Base-by-base conservation (phyloP, 441 rosid species). In the Cnidoscolus chayamansa region DNA sequence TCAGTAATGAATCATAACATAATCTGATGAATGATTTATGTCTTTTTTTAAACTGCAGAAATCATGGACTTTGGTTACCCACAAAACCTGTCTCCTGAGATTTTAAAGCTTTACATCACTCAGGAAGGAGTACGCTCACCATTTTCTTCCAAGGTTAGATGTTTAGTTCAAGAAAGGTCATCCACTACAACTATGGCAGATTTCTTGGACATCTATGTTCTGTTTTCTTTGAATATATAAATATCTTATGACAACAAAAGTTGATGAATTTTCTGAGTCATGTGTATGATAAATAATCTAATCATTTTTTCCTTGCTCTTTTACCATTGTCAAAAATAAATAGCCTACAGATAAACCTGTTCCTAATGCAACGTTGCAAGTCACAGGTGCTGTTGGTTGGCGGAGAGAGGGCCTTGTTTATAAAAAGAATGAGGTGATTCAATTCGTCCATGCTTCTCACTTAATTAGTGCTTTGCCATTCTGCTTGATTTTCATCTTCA, bases 321-420 rank as follows among this genome's bases (percentile, higher is more conserved):
- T 69, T 55, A 7, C 53, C 20, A 32, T 72, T 71, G 69, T 17
- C 54, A 68, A 51, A 71, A 70, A 20, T 63, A 47, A 79, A 79
- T 77, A 95, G 98, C 91, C 97, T 0, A 74, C 91, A 43, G 98
- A 95, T 76, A 95, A 79, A 83, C 92, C 97, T 70, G 93, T 93
- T 58, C 99, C 99, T 32, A 95, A 95, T 86, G 99, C 99, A 59
- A 95, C 99, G 35, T 82, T 95, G 79, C 99, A 95, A 95, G 99
- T 95, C 79, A 95, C 99, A 0, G 98, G 99, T 78, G 98, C 98
- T 74, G 98, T 95, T 79, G 99, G 99, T 69, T 95, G 98, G 98
- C 89, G 99, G 71, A 93, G 99, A 81, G 99, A 95, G 86, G 99
- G 98, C 59, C 98, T 93, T 80, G 80, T 71, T 78, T 93, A 95